Percentiles rank a stretch among this genome's conserved stretches.
Evolutionary conservation across 139 green algal species (phyloP).

Genomic region (Trebouxia sp.): DNA sequence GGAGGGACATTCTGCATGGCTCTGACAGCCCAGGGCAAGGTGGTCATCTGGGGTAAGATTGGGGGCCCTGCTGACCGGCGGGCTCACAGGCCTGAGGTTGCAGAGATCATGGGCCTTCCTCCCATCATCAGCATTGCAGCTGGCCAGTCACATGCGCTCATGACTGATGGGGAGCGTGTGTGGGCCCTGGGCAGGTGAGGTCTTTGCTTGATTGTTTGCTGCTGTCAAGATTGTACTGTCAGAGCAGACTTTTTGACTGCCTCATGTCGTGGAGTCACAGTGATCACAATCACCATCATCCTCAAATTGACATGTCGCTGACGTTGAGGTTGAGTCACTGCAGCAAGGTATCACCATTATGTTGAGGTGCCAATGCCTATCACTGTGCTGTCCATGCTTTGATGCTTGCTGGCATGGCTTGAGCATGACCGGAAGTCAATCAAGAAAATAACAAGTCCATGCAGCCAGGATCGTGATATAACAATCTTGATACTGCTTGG

Average conservation of each 20-base stretch:
- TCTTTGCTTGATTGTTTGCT: background rate
- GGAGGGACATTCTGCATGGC: constrained; percentile 62
- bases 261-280: background rate
- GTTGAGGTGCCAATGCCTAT: background rate
- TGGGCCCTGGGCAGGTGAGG: constrained; percentile 57
- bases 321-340: background rate
- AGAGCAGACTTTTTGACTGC: background rate
- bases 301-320: background rate
- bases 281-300: background rate
- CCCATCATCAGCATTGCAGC: constrained; percentile 58
- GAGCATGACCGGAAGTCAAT: too few relatives aligned
- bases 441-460: too few relatives aligned
- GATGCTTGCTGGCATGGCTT: background rate
- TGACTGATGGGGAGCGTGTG: constrained; percentile 61
- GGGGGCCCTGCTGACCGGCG: constrained; percentile 15
- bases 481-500: too few relatives aligned
- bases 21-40: constrained; percentile 51
- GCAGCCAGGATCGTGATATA: too few relatives aligned
- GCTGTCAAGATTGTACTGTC: background rate
- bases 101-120: constrained; percentile 49
- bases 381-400: background rate
- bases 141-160: constrained; percentile 55
- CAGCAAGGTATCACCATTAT: background rate
- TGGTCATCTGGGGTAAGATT: constrained; percentile 71
- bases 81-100: background rate